Conservation (phyloP, 179 eudicot species). For the Vitellaria paradoxa region DNA sequence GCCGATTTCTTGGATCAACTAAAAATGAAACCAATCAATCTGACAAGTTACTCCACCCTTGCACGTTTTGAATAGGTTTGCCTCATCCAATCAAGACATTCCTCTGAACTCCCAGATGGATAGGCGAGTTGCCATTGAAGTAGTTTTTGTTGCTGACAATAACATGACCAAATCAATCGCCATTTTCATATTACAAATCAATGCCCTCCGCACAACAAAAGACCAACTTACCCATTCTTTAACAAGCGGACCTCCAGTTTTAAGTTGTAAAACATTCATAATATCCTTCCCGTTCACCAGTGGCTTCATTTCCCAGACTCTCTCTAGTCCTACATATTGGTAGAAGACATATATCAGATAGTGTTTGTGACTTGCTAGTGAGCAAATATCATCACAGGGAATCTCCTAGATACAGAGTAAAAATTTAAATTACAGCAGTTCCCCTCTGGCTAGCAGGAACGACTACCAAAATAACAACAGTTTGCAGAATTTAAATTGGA, state of each 20-base stretch:
- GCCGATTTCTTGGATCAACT: background rate
- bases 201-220: background rate
- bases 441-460: background rate
- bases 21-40: background rate
- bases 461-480: no score
- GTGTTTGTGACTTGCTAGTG: background rate
- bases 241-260: slow-evolving; percentile 68
- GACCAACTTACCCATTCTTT: slow-evolving; percentile 60
- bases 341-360: background rate
- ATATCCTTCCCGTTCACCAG: slow-evolving; percentile 81
- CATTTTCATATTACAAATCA: background rate
- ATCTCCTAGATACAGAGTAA: background rate
- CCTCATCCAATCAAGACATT: slow-evolving; percentile 81
- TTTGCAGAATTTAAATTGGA: no score
- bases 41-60: slow-evolving; percentile 34
- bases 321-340: slow-evolving; percentile 57
- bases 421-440: background rate
- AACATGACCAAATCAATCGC: background rate
- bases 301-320: slow-evolving; percentile 79
- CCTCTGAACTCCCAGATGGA: slow-evolving; percentile 64
- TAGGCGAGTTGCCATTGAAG: slow-evolving; percentile 87
- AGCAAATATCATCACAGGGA: background rate
- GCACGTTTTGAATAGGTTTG: slow-evolving; percentile 62
- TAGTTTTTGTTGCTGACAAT: slow-evolving; percentile 64
- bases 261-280: slow-evolving; percentile 64